Base-by-base conservation (phyloP, 2,329 filamentous ascomycete genomes). In the Corynespora cassiicola region DNA sequence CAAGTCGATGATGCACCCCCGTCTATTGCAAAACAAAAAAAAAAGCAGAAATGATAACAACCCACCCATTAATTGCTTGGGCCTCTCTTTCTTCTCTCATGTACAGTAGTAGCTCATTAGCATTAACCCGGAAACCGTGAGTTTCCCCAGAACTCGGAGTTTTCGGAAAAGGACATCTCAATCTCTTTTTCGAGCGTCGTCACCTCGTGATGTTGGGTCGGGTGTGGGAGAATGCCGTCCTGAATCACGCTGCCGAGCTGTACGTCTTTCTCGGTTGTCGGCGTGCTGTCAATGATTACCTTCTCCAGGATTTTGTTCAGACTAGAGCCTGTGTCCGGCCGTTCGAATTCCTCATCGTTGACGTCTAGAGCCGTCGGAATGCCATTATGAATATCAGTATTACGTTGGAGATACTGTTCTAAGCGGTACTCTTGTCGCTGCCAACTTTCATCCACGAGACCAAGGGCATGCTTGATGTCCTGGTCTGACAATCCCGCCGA, bases 361-460 rank as follows among this genome's bases (percentile, higher is more conserved):
- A 75, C 66, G 11, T 73, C 69, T 60, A 74, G 60, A 3, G 69
- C 52, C 4, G 68, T 69, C 1, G 71, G 68, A 10, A 76, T 61
- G 8, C 70, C 68, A 35, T 74, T 65, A 1, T 71, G 63, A 11
- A 76, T 58, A 40, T 73, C 71, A 52, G 68, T 67, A 47, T 77
- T 77, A 27, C 75, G 69, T 26, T 71, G 61, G 6, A 77, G 61
- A 41, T 75, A 76, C 39, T 74, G 69, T 22, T 72, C 63, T 2
- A 77, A 54, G 1, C 75, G 68, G 40, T 72, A 72, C 37, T 71
- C 70, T 50, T 77, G 75, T 11, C 74, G 63, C 23, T 72, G 70
- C 75, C 75, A 77, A 47, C 74, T 75, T 41, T 77, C 75, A 21
- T 73, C 69, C 0, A 77, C 69, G 0, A 77, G 54, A 5, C 68